Evolutionary conservation across 2,329 filamentous ascomycete genomes (phyloP), one percentile per base, ranked within the genome.

Genomic region (Lachnellula cervina): DNA sequence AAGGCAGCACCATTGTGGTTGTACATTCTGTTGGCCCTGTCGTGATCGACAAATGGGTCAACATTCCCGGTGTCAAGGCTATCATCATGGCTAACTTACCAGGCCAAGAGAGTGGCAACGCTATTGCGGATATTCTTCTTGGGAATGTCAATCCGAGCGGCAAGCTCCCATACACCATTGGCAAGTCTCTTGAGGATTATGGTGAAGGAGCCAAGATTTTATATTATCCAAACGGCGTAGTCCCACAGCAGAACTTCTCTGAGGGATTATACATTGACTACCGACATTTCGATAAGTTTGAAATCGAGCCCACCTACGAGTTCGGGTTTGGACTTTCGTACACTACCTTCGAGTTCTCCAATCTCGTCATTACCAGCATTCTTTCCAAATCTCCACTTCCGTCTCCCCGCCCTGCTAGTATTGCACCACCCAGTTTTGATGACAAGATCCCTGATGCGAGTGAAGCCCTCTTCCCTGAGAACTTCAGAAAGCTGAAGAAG

Each of bases 231-330:
- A 88, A 89, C 62, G 82, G 79, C 16, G 74, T 88, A 3, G 76
- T 86, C 1, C 89, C 90, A 0, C 90, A 96, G 67, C 89, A 95
- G 63, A 85, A 90, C 61, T 96, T 94, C 69, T 80, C 78, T 1
- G 90, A 96, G 68, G 90, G 90, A 0, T 73, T 96, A 0, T 92
- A 92, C 68, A 85, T 95, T 62, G 93, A 97, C 74, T 96, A 97
- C 73, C 86, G 91, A 13, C 82, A 92, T 71, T 92, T 97, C 64
- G 91, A 96, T 75, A 89, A 87, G 68, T 72, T 86, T 53, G 76
- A 79, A 55, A 86, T 94, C 57, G 77, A 77, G 5, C 92, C 92
- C 0, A 86, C 88, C 1, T 97, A 86, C 68, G 88, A 90, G 47
- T 97, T 97, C 64, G 92, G 93, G 0, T 92, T 85, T 58, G 93